Conservation (phyloP, 164 flowering plant species). For the Sextonia rubra region DNA sequence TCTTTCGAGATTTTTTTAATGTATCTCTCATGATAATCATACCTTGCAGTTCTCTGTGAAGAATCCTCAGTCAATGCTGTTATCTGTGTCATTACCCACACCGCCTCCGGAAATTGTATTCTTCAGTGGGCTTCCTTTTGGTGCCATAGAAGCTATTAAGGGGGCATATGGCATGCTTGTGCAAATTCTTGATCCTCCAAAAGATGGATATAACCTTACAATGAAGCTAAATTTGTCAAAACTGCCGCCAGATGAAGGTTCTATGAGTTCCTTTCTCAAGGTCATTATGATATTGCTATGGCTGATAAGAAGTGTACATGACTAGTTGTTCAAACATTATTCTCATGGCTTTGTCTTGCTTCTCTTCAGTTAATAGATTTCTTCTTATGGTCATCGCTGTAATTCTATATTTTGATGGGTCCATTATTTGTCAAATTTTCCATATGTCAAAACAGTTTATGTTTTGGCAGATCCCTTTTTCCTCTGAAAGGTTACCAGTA, state of each 20-base stretch:
- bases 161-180: conserved; percentile 65
- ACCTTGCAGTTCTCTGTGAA: conserved; percentile 65
- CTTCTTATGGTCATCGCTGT: background rate
- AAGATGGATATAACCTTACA: conserved; percentile 92
- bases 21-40: conserved; percentile 4
- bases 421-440: background rate
- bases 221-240: conserved; percentile 79
- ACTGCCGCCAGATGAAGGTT: conserved; percentile 91
- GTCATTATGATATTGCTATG: conserved; percentile 43
- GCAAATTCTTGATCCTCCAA: conserved; percentile 97
- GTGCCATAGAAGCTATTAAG: conserved; percentile 92
- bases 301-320: conserved; percentile 12
- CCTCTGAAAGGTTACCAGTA: background rate
- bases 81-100: conserved; percentile 76
- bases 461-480: background rate
- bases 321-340: conserved; percentile 2
- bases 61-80: conserved; percentile 58
- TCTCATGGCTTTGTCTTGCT: background rate
- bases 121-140: conserved; percentile 78
- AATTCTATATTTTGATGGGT: background rate
- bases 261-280: conserved; percentile 44
- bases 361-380: background rate
- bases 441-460: background rate
- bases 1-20: background rate
- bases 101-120: conserved; percentile 86